Conservation (phyloP, 345 rosid genomes). For the Salix suchowensis region DNA sequence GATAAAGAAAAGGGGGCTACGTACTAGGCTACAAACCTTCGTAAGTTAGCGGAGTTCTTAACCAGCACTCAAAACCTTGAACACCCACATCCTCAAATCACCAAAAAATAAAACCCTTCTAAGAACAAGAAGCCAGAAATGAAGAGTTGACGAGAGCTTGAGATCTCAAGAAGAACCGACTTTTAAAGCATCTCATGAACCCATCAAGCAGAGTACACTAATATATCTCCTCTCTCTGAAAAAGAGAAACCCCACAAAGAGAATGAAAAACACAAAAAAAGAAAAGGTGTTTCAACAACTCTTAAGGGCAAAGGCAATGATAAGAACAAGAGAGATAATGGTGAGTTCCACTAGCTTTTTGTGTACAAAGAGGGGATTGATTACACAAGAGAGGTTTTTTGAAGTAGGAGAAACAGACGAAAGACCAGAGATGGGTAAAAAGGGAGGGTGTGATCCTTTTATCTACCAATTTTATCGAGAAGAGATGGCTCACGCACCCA, state of each 20-base stretch:
- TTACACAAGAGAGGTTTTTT: not conserved
- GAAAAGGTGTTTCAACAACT: slow-evolving; percentile 13
- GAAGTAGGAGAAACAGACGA: not conserved
- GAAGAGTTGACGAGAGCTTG: slow-evolving; percentile 1
- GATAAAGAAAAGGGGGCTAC: not conserved
- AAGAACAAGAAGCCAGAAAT: slow-evolving; percentile 6
- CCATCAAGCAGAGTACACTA: slow-evolving; percentile 4
- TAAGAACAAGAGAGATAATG: slow-evolving; percentile 9
- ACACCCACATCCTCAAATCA: slow-evolving; percentile 32
- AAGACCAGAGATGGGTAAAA: slow-evolving; percentile 2
- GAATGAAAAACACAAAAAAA: not conserved
- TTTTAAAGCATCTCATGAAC: slow-evolving; percentile 3
- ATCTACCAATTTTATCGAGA: not conserved
- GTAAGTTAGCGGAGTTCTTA: slow-evolving; percentile 2
- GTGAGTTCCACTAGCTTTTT: slow-evolving; percentile 23
- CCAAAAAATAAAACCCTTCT: not conserved
- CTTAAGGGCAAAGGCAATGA: slow-evolving; percentile 7
- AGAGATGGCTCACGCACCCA: slow-evolving; percentile 11
- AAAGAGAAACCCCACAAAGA: slow-evolving; percentile 9
- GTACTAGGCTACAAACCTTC: not conserved
- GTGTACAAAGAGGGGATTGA: not conserved
- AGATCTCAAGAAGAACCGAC: slow-evolving; percentile 16
- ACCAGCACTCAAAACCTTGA: slow-evolving; percentile 29
- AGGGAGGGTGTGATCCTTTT: slow-evolving; percentile 16
- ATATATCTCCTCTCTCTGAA: not conserved